Percentiles rank a stretch among this genome's conserved stretches.
These are phyloP conservation scores for Malus asiatica DNA, from an alignment of 306 rosid genomes.

Conservation along the genomic window DNA sequence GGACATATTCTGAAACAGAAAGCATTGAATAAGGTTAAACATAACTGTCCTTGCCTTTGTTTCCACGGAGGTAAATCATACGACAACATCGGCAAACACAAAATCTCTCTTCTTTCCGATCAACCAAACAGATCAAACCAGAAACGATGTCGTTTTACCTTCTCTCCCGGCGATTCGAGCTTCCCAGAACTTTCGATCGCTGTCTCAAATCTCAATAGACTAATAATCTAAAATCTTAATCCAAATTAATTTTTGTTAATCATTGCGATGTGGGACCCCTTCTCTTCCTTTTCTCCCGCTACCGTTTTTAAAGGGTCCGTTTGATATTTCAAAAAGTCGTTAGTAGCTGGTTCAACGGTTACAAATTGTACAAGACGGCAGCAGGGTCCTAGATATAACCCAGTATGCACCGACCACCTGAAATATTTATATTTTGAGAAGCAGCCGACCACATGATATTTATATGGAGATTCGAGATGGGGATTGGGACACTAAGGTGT, in stretches of 20 bases:
- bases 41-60: background rate
- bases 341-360: conserved; percentile 32
- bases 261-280: conserved; percentile 21
- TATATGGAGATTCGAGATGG: background rate
- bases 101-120: background rate
- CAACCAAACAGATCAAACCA: background rate
- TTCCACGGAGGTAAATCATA: background rate
- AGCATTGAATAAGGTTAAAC: background rate
- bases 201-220: background rate
- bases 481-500: background rate
- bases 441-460: conserved; percentile 21
- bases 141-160: conserved; percentile 3
- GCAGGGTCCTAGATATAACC: conserved; percentile 2
- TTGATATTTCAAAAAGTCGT: conserved; percentile 20
- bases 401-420: conserved; percentile 31
- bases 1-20: conserved; percentile 5
- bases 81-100: background rate
- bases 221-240: background rate
- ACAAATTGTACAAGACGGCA: background rate
- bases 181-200: background rate
- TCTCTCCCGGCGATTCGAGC: background rate
- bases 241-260: conserved; percentile 4
- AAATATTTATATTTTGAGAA: too few species aligned
- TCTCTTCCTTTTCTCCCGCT: conserved; percentile 13
- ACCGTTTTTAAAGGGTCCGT: background rate